Percentiles rank a stretch among this genome's conserved stretches.
These are phyloP conservation scores for Trichoderma harzianum DNA, from an alignment of 2,329 filamentous ascomycete genomes.

Conservation along the genomic window DNA sequence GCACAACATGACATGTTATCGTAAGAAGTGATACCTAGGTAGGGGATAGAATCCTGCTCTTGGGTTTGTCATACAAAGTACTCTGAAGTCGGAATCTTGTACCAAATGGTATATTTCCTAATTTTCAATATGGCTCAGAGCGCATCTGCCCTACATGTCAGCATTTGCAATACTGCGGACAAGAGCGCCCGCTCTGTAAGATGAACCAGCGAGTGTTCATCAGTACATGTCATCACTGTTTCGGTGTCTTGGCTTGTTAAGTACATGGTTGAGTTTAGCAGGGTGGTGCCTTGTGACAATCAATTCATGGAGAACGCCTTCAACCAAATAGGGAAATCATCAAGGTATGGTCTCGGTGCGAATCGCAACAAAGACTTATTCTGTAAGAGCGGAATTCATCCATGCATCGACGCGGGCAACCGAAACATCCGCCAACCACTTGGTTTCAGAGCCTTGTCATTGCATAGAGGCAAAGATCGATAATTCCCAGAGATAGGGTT, in stretches of 20 bases:
- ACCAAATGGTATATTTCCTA: neutral
- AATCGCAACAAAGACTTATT: conserved; percentile 10
- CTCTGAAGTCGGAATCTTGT: neutral
- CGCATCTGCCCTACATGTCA: neutral
- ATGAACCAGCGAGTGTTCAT: neutral
- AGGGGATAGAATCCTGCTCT: neutral
- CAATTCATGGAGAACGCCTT: neutral
- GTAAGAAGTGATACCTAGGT: neutral
- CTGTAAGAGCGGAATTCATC: neutral
- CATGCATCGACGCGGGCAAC: conserved; percentile 4
- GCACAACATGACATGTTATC: conserved; percentile 9
- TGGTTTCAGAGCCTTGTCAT: conserved; percentile 12
- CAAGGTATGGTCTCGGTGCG: neutral
- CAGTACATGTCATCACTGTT: neutral
- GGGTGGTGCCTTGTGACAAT: neutral
- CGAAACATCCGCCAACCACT: conserved; percentile 17
- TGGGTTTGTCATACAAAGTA: neutral
- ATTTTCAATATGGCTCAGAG: neutral
- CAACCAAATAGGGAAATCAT: neutral
- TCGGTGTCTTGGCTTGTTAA: neutral
- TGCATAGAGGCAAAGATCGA: neutral
- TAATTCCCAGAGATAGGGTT: conserved; percentile 18
- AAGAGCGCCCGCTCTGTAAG: neutral
- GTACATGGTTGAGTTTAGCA: neutral
- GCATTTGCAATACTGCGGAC: neutral